phyloP scores from a whole-genome alignment of 2,329 filamentous ascomycete genomes.

The Didymosphaeria variabile region DNA sequence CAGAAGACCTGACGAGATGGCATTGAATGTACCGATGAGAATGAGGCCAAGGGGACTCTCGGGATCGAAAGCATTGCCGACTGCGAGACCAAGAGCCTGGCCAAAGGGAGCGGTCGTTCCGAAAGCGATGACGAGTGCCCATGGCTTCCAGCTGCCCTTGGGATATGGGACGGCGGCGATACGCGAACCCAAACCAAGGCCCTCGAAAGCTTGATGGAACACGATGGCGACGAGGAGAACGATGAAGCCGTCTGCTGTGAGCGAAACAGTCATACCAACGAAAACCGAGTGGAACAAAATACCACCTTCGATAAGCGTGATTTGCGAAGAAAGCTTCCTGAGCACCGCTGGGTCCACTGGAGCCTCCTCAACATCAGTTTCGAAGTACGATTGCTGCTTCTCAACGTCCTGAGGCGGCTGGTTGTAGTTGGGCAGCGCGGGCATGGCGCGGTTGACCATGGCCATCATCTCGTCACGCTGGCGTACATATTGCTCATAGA shows the following conservation, averaged over 20 bases:
- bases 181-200: slow-evolving; percentile 68
- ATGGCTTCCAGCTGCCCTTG: slow-evolving; percentile 65
- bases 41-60: slow-evolving; percentile 71
- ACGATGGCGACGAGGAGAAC: slow-evolving; percentile 68
- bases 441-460: slow-evolving; percentile 57
- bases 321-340: slow-evolving; percentile 51
- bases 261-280: slow-evolving; percentile 69
- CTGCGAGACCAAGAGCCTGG: slow-evolving; percentile 69
- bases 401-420: slow-evolving; percentile 34
- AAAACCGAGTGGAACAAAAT: slow-evolving; percentile 72
- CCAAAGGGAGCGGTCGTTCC: slow-evolving; percentile 71
- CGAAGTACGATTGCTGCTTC: slow-evolving; percentile 44
- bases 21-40: slow-evolving; percentile 71
- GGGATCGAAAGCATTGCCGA: slow-evolving; percentile 68
- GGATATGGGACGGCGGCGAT: slow-evolving; percentile 68
- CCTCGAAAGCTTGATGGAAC: slow-evolving; percentile 72
- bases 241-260: slow-evolving; percentile 65
- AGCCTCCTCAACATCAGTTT: slow-evolving; percentile 46
- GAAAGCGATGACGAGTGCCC: slow-evolving; percentile 69
- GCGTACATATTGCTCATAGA: slow-evolving; percentile 70
- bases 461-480: slow-evolving; percentile 68
- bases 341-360: slow-evolving; percentile 49
- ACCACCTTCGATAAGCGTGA: slow-evolving; percentile 64
- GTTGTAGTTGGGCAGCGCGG: slow-evolving; percentile 42
- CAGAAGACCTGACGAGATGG: slow-evolving; percentile 69